Base-by-base conservation (phyloP, 768 basidiomycete species). In the Phlebiopsis flavidoalba region DNA sequence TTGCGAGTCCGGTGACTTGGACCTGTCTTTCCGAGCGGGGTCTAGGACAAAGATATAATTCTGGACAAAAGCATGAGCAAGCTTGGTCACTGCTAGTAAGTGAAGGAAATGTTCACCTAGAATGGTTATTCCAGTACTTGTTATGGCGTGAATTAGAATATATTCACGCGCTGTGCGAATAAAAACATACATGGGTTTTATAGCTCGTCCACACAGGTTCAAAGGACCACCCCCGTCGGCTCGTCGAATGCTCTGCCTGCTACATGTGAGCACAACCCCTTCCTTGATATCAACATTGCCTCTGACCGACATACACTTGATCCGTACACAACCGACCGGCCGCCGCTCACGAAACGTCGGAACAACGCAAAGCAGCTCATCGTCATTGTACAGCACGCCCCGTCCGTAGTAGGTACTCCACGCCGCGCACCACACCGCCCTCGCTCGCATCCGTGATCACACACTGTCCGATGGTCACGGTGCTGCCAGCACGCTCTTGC, bases 201-300 rank as follows among this genome's bases (percentile, higher is more conserved):
- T 88, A 96, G 69, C 88, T 91, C 40, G 95, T 95, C 77, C 87
- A 98, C 71, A 84, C 81, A 3, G 94, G 93, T 69, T 95, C 93
- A 69, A 81, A 73, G 11, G 73, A n/a, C n/a, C n/a, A n/a, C 76
- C 3, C 93, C 93, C 73, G 74, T 59, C 80, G 75, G 10, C 68
- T 74, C 14, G 69, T 35, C n/a, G 73, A 4, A 83, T 60, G 3
- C 67, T 64, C 1, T 77, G 71, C 64, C 88, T 75, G 50, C 73
- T 70, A 1, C 86, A 86, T 66, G n/a, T n/a, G n/a, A 83, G 92
- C 2, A 80, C 84, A 46, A 73, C 60, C 15, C 52, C 59, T 21
- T 71, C 63, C 58, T 59, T 55, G 22, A 47, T 56, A 50, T 60
- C 62, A 19, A 58, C n/a, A n/a, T n/a, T 53, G 46, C 64, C 59